These are phyloP conservation scores for Quercus aquifolioides DNA, from an alignment of 306 rosid species.

Conservation along the genomic window DNA sequence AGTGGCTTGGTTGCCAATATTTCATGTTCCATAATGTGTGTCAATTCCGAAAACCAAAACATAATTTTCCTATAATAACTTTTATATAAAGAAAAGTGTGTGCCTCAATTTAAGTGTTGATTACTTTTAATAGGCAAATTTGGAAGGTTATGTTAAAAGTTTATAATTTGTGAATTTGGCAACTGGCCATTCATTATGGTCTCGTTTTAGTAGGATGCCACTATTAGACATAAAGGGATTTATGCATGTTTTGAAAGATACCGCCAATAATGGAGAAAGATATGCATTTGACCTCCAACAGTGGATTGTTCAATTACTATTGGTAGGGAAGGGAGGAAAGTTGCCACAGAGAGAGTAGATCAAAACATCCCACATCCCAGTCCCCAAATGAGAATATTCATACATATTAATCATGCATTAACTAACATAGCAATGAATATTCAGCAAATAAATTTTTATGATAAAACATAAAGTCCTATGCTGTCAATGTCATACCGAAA, in stretches of 20 bases:
- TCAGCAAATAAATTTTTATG: neutral
- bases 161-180: neutral
- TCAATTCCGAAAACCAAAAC: neutral
- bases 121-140: neutral
- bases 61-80: neutral
- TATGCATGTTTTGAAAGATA: too few relatives aligned
- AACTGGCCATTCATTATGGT: neutral
- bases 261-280: too few relatives aligned
- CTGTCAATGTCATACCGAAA: constrained; percentile 54
- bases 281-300: too few relatives aligned
- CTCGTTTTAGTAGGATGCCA: too few relatives aligned
- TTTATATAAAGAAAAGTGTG: neutral
- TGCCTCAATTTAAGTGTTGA: neutral
- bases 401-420: neutral
- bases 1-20: neutral
- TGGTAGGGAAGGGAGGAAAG: too few relatives aligned
- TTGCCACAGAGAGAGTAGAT: neutral
- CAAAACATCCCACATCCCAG: neutral
- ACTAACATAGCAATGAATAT: neutral
- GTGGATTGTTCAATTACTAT: too few relatives aligned
- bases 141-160: neutral
- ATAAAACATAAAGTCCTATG: neutral
- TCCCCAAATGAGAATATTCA: neutral
- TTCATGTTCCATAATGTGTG: neutral
- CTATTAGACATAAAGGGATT: too few relatives aligned